Percentiles rank a stretch among this genome's conserved stretches.
Conservation (phyloP, 2,329 filamentous ascomycete species). For the Claviceps africana region DNA sequence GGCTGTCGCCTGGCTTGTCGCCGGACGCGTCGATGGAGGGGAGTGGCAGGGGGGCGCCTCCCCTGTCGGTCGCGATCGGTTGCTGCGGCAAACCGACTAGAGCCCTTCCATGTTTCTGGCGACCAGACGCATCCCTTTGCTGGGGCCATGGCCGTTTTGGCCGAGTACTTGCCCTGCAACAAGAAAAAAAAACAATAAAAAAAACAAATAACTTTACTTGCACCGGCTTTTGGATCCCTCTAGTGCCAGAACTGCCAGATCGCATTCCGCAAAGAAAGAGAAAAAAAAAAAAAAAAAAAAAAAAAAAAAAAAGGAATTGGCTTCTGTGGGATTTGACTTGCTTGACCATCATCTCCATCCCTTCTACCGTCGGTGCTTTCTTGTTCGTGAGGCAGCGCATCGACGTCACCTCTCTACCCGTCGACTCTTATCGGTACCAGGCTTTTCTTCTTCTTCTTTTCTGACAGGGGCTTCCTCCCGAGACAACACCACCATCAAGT, state of each 20-base stretch:
- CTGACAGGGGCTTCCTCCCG: not conserved
- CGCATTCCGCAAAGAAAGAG: not conserved
- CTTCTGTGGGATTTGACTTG: not conserved
- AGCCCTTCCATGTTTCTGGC: not conserved
- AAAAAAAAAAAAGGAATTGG: not conserved
- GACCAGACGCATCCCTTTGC: not conserved
- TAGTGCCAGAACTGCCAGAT: not conserved
- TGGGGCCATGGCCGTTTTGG: not conserved
- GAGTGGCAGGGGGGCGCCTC: not conserved
- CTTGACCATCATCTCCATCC: not conserved
- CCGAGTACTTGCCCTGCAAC: too few relatives aligned
- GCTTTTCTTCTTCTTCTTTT: not conserved
- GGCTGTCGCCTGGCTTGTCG: not conserved
- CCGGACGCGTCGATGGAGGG: not conserved
- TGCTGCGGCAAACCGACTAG: conserved; percentile 12
- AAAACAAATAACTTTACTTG: conserved; percentile 2
- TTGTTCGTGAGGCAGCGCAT: not conserved
- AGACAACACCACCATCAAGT: not conserved
- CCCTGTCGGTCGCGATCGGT: conserved; percentile 7
- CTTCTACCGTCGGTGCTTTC: not conserved
- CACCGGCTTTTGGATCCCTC: not conserved
- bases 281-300: not conserved
- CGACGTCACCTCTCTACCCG: not conserved
- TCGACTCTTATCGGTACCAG: not conserved
- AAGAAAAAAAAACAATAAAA: too few relatives aligned